A percentile compares a stretch with the other conserved stretches of the same genome.
phyloP scores from a whole-genome alignment of 73 alveolate species.

The Paramecium primaurelia region DNA sequence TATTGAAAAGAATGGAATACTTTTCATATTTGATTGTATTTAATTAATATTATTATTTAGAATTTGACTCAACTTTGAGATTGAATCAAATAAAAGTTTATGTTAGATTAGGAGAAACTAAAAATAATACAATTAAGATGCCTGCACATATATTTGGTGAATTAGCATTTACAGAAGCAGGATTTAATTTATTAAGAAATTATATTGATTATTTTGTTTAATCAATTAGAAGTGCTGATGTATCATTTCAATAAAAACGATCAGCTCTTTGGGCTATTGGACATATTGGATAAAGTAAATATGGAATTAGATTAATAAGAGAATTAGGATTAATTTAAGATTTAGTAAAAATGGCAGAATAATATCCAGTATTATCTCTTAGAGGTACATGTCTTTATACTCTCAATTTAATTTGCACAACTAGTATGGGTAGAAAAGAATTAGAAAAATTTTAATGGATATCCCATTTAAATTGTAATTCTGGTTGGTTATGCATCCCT shows the following conservation, averaged over 20 bases:
- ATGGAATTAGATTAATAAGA: constrained; percentile 12
- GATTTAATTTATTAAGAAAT: constrained; percentile 1
- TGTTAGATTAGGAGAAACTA: constrained; percentile 35
- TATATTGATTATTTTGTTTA: constrained; percentile 24
- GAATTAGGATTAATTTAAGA: constrained; percentile 14
- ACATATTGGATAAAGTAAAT: constrained; percentile 10
- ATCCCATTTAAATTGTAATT: constrained; percentile 33
- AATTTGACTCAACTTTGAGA: not conserved
- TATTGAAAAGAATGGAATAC: constrained; percentile 22
- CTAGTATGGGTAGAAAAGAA: constrained; percentile 21
- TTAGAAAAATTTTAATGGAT: constrained; percentile 8
- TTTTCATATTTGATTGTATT: not conserved
- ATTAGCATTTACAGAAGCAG: constrained; percentile 20
- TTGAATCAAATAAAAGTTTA: not conserved
- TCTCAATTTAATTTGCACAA: constrained; percentile 16
- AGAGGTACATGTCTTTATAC: constrained; percentile 43
- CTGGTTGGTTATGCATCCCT: constrained; percentile 51
- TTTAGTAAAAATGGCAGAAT: constrained; percentile 35
- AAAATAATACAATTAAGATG: constrained; percentile 42
- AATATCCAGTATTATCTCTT: constrained; percentile 31
- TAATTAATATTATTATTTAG: not conserved
- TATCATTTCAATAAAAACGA: not conserved
- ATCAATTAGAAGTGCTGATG: not conserved
- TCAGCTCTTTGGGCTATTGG: constrained; percentile 43
- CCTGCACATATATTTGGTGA: constrained; percentile 51